Evolutionary conservation across 352 stramenopile species (phyloP), one percentile per base, ranked within the genome.

Genomic region (Lagenidium giganteum): DNA sequence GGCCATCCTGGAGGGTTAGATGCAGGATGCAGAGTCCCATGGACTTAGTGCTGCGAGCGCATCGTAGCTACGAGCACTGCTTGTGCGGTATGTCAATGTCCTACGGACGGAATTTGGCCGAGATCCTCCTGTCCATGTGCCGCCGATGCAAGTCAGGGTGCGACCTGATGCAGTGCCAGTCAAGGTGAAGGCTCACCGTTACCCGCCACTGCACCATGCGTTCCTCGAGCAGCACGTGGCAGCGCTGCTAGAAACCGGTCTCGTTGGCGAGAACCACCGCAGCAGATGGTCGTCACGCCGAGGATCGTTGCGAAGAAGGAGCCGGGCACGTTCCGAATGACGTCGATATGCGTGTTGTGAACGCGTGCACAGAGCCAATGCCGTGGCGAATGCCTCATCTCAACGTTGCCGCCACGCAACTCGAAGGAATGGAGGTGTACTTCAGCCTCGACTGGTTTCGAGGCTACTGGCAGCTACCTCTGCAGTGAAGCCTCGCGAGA

Each of bases 361-460:
- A 67, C 26, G 53, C 43, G 9, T 20, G 45, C 4, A 67, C 42
- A 1, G 47, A 52, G 22, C 4, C 45, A 3, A 65, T 62, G 59
- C 45, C 46, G 11, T 59, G 44, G 50, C 44, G 43, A 2, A 57
- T 60, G 35, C 55, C 44, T 0, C 29, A 53, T 3, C 18, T 62
- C 5, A 51, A 54, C 2, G 51, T 57, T 4, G 46, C 48, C 1
- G 0, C 57, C 2, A 31, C 20, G 1, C 45, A 38, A 2, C 34
- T 65, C 1, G 46, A 57, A 4, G 47, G 55, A 2, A 30, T 48
- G 0, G 43, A 28, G 21, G 21, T 45, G 7, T 61, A 42, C 36
- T 64, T 68, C 22, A 30, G 41, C 2, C 29, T 61, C 1, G 58
- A 64, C 23, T 68, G 48, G 51, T 57, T 64, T n/a, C 13, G 39